A percentile compares a stretch with the other conserved stretches of the same genome.
These are phyloP conservation scores for Microthlaspi erraticum DNA, from an alignment of 345 rosid species.

Conservation along the genomic window DNA sequence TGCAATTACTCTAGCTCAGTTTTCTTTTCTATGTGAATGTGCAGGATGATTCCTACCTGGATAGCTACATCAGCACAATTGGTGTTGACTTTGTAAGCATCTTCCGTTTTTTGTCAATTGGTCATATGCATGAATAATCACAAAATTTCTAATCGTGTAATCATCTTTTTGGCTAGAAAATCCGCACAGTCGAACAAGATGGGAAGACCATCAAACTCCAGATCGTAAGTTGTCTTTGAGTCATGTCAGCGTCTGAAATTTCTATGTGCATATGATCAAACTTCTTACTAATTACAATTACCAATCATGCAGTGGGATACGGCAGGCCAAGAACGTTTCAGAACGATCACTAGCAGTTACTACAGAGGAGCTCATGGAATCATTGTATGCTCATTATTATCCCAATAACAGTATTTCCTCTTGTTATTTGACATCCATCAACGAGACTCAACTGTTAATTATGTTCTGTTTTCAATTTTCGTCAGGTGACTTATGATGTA, in stretches of 20 bases:
- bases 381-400: constrained; percentile 56
- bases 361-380: constrained; percentile 96
- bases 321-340: constrained; percentile 92
- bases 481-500: constrained; percentile 77
- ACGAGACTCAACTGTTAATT: too few species aligned
- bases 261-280: not conserved
- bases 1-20: not conserved
- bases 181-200: constrained; percentile 67
- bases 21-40: constrained; percentile 15
- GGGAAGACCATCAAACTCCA: constrained; percentile 69
- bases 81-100: constrained; percentile 69
- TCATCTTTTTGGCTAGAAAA: too few species aligned
- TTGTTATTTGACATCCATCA: too few species aligned
- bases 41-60: constrained; percentile 66
- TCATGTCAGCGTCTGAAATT: too few species aligned
- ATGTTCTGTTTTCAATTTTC: too few species aligned
- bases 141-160: constrained; percentile 23
- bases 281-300: not conserved
- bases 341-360: constrained; percentile 93
- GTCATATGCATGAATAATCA: not conserved
- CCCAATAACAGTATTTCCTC: too few species aligned
- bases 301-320: constrained; percentile 75
- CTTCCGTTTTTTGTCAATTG: too few species aligned
- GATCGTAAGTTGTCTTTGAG: constrained; percentile 50
- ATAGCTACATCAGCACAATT: constrained; percentile 67